These are phyloP conservation scores for Dictyophora rubrovolvata DNA, from an alignment of 768 basidiomycete species.

Conservation along the genomic window DNA sequence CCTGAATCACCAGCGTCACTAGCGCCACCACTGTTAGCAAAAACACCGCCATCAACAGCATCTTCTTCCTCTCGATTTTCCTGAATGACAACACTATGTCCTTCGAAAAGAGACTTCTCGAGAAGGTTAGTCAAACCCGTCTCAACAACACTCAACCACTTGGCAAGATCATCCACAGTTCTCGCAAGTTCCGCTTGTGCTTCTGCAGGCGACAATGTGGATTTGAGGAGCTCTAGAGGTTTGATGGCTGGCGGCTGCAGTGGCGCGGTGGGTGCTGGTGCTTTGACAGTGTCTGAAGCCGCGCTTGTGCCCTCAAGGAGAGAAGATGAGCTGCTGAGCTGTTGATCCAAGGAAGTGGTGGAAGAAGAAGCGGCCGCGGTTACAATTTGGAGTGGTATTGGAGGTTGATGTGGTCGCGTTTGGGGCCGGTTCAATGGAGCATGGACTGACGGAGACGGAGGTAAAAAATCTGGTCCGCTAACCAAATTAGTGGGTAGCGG, in stretches of 20 bases:
- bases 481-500: conserved; percentile 37
- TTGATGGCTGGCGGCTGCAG: conserved; percentile 26
- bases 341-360: conserved; percentile 15
- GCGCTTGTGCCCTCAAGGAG: neutral
- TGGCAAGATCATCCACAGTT: conserved; percentile 64
- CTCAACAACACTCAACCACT: conserved; percentile 71
- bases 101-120: conserved; percentile 28
- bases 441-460: conserved; percentile 57
- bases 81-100: conserved; percentile 49
- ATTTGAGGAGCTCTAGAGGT: conserved; percentile 58
- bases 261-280: neutral
- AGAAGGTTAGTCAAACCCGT: conserved; percentile 59
- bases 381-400: conserved; percentile 28
- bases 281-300: neutral
- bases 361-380: conserved; percentile 15
- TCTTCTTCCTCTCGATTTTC: conserved; percentile 40
- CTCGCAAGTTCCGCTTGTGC: conserved; percentile 61
- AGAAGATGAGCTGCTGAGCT: neutral
- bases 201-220: conserved; percentile 43
- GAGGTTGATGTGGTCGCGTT: conserved; percentile 18
- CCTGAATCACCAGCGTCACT: neutral
- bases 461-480: conserved; percentile 60
- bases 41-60: conserved; percentile 16
- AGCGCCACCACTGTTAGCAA: neutral
- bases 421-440: conserved; percentile 26